Percentiles rank a stretch among this genome's conserved stretches.
Conservation (phyloP, 257 asterid genomes). For the Fraxinus quadrangulata region DNA sequence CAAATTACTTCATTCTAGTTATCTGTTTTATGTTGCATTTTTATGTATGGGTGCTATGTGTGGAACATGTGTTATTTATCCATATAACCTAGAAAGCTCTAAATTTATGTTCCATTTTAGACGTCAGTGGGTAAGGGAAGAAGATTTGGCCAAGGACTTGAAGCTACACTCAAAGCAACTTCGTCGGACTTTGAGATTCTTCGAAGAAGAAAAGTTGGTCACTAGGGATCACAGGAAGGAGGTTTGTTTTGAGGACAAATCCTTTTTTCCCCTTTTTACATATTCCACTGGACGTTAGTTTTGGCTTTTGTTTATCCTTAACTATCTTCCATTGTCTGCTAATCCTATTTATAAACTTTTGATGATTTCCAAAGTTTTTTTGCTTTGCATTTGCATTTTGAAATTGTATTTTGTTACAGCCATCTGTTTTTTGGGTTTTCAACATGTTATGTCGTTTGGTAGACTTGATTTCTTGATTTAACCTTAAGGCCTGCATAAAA, state of each 20-base stretch:
- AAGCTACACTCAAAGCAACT: slow-evolving; percentile 96
- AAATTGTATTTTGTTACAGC: neutral
- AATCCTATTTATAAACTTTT: slow-evolving; percentile 7
- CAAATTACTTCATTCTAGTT: neutral
- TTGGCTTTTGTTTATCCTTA: slow-evolving; percentile 4
- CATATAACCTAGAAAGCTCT: slow-evolving; percentile 14
- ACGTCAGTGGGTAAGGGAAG: slow-evolving; percentile 96
- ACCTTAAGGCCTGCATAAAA: neutral
- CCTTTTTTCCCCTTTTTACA: slow-evolving; percentile 20
- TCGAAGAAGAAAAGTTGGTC: slow-evolving; percentile 90
- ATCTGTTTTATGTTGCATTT: neutral
- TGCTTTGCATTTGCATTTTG: neutral
- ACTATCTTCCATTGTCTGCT: slow-evolving; percentile 16
- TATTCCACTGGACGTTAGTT: slow-evolving; percentile 2
- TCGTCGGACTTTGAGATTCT: slow-evolving; percentile 82
- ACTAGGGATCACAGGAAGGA: slow-evolving; percentile 95
- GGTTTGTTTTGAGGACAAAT: slow-evolving; percentile 44
- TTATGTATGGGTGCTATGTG: neutral
- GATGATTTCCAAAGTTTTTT: neutral
- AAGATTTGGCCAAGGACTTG: slow-evolving; percentile 95
- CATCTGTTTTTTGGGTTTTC: neutral
- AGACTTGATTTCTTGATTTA: neutral
- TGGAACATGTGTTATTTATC: neutral
- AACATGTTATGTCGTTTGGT: neutral
- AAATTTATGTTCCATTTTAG: slow-evolving; percentile 41